These are phyloP conservation scores for Fusarium sp. DNA, from an alignment of 2,329 filamentous ascomycete genomes.

Conservation along the genomic window DNA sequence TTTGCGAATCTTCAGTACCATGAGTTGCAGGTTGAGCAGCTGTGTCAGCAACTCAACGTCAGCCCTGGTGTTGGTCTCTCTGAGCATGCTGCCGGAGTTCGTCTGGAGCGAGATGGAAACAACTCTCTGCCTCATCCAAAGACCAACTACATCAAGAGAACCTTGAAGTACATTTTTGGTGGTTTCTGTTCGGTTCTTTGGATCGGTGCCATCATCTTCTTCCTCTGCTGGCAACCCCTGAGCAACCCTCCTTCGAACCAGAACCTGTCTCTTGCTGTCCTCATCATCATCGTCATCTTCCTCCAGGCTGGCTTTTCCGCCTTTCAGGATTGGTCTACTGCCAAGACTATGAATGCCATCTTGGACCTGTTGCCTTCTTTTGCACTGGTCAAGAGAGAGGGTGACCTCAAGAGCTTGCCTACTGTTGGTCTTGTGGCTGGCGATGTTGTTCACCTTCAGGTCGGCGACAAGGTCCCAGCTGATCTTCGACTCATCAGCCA, in stretches of 20 bases:
- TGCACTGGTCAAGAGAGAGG: slow-evolving; percentile 58
- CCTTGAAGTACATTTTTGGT: slow-evolving; percentile 58
- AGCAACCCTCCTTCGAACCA: slow-evolving; percentile 57
- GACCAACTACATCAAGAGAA: slow-evolving; percentile 57
- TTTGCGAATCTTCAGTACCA: slow-evolving; percentile 56
- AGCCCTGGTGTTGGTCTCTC: slow-evolving; percentile 50
- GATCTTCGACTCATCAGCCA: slow-evolving; percentile 58
- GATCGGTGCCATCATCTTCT: slow-evolving; percentile 61
- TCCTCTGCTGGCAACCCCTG: slow-evolving; percentile 61
- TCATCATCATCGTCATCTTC: slow-evolving; percentile 60
- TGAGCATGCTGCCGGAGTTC: slow-evolving; percentile 46
- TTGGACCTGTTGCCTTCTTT: slow-evolving; percentile 58
- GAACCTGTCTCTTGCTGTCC: slow-evolving; percentile 59
- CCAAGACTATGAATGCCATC: slow-evolving; percentile 61
- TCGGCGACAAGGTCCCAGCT: slow-evolving; percentile 62
- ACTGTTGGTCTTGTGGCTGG: slow-evolving; percentile 59
- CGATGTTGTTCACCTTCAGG: slow-evolving; percentile 59
- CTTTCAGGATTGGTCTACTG: slow-evolving; percentile 62
- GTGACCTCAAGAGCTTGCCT: slow-evolving; percentile 53
- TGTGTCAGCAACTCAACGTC: slow-evolving; percentile 57
- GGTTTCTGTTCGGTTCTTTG: slow-evolving; percentile 62
- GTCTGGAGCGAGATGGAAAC: slow-evolving; percentile 55
- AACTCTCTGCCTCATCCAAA: slow-evolving; percentile 57
- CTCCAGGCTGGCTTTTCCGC: slow-evolving; percentile 60
- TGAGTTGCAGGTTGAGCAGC: slow-evolving; percentile 48